Evolutionary conservation across 2,329 filamentous ascomycete species (phyloP).

Genomic region (Colletotrichum limetticola): DNA sequence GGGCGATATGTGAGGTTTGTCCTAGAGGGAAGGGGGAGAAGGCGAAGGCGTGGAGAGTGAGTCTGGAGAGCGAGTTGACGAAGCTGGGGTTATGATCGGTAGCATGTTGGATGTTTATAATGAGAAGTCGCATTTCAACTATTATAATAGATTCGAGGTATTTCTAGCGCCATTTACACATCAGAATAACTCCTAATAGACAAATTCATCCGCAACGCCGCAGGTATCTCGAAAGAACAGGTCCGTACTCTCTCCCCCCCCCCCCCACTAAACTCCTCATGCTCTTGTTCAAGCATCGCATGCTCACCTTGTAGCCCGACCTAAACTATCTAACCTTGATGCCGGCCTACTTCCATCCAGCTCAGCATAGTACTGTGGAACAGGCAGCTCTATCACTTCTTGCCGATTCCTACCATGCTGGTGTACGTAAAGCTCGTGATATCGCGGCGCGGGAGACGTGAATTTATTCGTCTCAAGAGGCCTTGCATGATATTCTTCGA

Average conservation of each 20-base stretch:
- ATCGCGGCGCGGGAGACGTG: not conserved
- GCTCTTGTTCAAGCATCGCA: not conserved
- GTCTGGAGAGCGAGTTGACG: not conserved
- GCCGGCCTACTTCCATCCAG: not conserved
- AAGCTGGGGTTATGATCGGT: not conserved
- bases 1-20: not conserved
- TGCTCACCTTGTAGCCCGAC: not conserved
- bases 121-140: too few species aligned
- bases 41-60: not conserved
- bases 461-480: not conserved
- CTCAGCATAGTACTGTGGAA: not conserved
- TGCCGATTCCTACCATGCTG: not conserved
- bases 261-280: not conserved
- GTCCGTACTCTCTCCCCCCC: too few species aligned
- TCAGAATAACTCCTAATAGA: too few species aligned
- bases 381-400: not conserved
- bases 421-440: not conserved
- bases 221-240: too few species aligned
- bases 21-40: not conserved
- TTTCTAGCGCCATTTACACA: too few species aligned
- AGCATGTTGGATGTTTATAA: too few species aligned
- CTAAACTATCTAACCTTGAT: not conserved
- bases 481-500: not conserved
- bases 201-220: too few species aligned
- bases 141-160: too few species aligned